Evolutionary conservation across 805 yeast genomes (phyloP), one percentile per base, ranked within the genome.

Genomic region (Metschnikowia arizonensis): DNA sequence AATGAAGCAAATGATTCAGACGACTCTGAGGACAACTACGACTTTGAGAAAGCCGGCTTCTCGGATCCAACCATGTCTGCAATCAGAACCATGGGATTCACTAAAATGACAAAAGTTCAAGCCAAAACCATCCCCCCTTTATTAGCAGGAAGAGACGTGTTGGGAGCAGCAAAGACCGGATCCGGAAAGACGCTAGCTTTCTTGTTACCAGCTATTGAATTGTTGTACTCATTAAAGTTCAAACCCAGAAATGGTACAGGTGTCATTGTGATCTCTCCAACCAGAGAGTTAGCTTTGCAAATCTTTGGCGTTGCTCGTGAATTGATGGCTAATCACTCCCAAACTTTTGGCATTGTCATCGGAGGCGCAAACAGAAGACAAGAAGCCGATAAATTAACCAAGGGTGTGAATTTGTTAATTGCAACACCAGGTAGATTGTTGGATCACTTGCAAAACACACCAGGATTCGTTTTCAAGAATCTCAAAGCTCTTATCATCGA

Each of bases 111-210:
- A 1, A 81, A 83, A 52, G 98, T 93, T 8, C 99, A 93, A 68
- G 84, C 95, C 23, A 82, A 91, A 68, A 89, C 99, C 10, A 93
- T 93, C 45, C 98, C 99, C 5, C 98, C 99, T 9, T 74, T 93
- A 50, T 69, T 95, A 52, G 97, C 98, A 1, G 99, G 99, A 35
- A 81, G 91, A 57, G 99, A 93, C 68, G 98, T 95, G 17, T 76
- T 93, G 44, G 99, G 99, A 55, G 99, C 99, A n/a, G 99, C 99
- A 46, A 91, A 90, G 70, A 93, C 99, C 2, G 99, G 99, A 44
- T 89, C 97, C 1, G 99, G 99, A 63, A 93, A 93, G 72, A 93
- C 99, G 0, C 72, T 95, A 50, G 98, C 99, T 8, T 93, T 93
- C 58, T 73, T 93, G 60, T 78, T 93, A 49, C 99, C 99, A 11